Percentiles rank a stretch among this genome's conserved stretches.
These are phyloP conservation scores for Rhizopus stolonifer DNA, from an alignment of 371 early-diverging fungal genomes.

Conservation along the genomic window DNA sequence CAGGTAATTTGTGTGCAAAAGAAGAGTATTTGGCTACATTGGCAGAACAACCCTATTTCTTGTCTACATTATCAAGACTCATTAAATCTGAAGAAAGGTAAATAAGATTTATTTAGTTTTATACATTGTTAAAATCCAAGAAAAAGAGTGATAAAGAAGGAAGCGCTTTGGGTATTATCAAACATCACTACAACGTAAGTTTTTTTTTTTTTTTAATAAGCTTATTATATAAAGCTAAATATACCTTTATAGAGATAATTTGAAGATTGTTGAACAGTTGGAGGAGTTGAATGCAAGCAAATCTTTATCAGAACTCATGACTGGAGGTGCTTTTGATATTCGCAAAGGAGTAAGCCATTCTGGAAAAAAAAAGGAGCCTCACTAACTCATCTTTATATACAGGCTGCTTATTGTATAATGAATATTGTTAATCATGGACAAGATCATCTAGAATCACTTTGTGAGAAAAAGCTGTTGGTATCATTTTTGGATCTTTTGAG, in stretches of 20 bases:
- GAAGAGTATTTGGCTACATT: constrained; percentile 54
- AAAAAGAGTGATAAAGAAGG: constrained; percentile 69
- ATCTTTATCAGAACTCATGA: constrained; percentile 52
- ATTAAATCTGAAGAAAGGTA: constrained; percentile 61
- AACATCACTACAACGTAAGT: constrained; percentile 66
- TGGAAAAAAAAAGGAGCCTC: background rate
- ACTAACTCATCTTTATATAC: background rate
- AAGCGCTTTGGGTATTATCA: constrained; percentile 72
- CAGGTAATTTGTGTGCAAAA: constrained; percentile 63
- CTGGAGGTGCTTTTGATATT: constrained; percentile 60
- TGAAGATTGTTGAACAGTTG: constrained; percentile 33
- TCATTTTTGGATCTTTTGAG: constrained; percentile 23
- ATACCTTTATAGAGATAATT: constrained; percentile 9
- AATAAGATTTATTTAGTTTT: too few relatives aligned
- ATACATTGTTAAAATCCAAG: too few relatives aligned
- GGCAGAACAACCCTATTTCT: constrained; percentile 46
- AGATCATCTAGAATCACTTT: constrained; percentile 22
- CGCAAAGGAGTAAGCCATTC: constrained; percentile 55
- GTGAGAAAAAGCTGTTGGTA: constrained; percentile 11
- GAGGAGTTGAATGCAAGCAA: constrained; percentile 53
- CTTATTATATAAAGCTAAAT: constrained; percentile 9
- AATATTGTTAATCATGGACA: constrained; percentile 27
- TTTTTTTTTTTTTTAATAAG: background rate
- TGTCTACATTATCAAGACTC: constrained; percentile 48
- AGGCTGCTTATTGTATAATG: constrained; percentile 31